Base-by-base conservation (phyloP, 352 stramenopile genomes). In the Pythium scleroteichum region DNA sequence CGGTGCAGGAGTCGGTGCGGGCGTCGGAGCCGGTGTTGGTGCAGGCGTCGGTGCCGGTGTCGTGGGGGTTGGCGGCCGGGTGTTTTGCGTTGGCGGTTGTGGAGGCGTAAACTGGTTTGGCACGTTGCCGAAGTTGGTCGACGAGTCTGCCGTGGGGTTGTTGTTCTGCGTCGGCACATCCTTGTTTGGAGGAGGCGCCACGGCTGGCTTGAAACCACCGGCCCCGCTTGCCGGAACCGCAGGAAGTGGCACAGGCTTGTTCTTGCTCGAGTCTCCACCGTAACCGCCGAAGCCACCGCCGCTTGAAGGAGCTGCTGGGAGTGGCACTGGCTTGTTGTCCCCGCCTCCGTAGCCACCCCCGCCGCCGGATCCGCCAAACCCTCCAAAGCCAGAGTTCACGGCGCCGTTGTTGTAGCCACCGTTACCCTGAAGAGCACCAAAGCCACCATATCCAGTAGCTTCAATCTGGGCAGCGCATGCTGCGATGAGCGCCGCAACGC, bases 41-140 rank as follows among this genome's bases (percentile, higher is more conserved):
- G 38, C 38, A 10, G 26, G 26, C 12, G 48, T 54, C 24, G 48
- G 48, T 42, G 48, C n/a, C 14, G 26, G 48, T 4, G 48, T 54
- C 17, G 48, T 3, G 17, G 22, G 26, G 7, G 27, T 42, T 40
- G 48, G 26, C 5, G 48, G 10, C 4, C 7, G 27, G 23, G 48
- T 40, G 42, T 42, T 45, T 29, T 53, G 26, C 29, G 53, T n/a
- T 33, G 53, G 24, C 39, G 9, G 29, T 19, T 29, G 44, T 12
- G 29, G 19, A 26, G 55, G 55, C 44, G 55, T 62, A 20, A 24
- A 39, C 45, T 53, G 55, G 29, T 53, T 47, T 20, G 55, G 55
- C 20, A 22, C 22, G 39, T 59, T 59, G 23, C 40, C 46, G 35
- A 23, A 38, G 42, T 55, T 52, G 22, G 32, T 46, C 1, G 41